Conservation (phyloP, 1,284 basidiomycete species). For the Chalciporus piperatoides region DNA sequence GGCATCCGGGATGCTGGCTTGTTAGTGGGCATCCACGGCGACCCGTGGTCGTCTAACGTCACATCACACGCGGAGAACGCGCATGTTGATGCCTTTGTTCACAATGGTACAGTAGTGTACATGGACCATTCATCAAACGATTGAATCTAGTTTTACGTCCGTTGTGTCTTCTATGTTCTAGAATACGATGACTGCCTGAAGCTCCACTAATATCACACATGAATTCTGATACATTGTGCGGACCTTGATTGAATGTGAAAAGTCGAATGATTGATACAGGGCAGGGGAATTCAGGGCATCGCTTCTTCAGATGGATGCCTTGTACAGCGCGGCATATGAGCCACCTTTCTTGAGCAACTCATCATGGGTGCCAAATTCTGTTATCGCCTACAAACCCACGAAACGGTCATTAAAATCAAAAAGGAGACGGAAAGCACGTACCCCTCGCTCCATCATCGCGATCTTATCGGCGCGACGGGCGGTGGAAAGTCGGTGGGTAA, state of each 20-base stretch:
- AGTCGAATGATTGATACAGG: conserved; percentile 7
- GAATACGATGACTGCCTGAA: conserved; percentile 22
- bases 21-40: conserved; percentile 77
- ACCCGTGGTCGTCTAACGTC: conserved; percentile 42
- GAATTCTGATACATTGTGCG: conserved; percentile 27
- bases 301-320: conserved; percentile 52
- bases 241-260: conserved; percentile 21
- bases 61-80: conserved; percentile 44
- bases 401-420: conserved; percentile 19
- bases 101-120: conserved; percentile 60
- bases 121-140: conserved; percentile 55
- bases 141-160: conserved; percentile 34
- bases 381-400: conserved; percentile 52
- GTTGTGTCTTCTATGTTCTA: conserved; percentile 23
- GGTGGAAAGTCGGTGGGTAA: conserved; percentile 78
- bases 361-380: conserved; percentile 76
- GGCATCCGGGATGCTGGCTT: conserved; percentile 88
- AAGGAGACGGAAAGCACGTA: conserved; percentile 33
- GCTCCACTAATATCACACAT: conserved; percentile 18
- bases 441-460: conserved; percentile 82
- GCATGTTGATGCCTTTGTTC: conserved; percentile 63
- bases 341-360: conserved; percentile 62
- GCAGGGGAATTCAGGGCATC: conserved; percentile 6
- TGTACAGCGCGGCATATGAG: conserved; percentile 67
- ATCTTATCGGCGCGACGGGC: conserved; percentile 78